phyloP scores from a whole-genome alignment of 31 red algal genomes.

The Endocladia muricata region DNA sequence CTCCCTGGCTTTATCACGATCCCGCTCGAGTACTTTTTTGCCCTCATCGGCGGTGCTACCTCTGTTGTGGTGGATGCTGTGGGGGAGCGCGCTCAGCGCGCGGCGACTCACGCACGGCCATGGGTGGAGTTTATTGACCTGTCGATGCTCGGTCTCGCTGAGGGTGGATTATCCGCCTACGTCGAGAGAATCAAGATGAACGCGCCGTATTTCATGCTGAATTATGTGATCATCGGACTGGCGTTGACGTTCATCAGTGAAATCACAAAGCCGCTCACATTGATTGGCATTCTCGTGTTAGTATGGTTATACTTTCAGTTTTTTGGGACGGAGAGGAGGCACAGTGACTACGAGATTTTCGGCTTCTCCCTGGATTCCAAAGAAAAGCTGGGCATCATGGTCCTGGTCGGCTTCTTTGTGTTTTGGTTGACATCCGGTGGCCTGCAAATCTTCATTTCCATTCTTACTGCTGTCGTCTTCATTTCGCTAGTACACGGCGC shows the following conservation, averaged over 20 bases:
- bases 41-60: conserved; percentile 15
- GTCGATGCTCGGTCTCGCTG: conserved; percentile 31
- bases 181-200: conserved; percentile 46
- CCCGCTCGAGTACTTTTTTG: conserved; percentile 26
- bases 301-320: conserved; percentile 62
- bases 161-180: conserved; percentile 26
- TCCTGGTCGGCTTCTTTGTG: conserved; percentile 30
- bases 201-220: conserved; percentile 48
- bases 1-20: conserved; percentile 28
- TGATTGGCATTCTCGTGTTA: conserved; percentile 28
- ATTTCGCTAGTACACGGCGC: conserved; percentile 34
- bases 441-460: conserved; percentile 40
- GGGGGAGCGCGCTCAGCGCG: conserved; percentile 7
- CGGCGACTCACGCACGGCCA: conserved; percentile 41
- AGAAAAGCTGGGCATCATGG: conserved; percentile 56
- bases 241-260: conserved; percentile 22
- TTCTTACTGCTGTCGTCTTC: conserved; percentile 28
- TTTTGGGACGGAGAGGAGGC: conserved; percentile 41
- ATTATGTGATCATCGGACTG: conserved; percentile 52
- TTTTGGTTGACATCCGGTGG: conserved; percentile 64
- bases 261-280: conserved; percentile 38
- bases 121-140: conserved; percentile 70
- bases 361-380: conserved; percentile 35
- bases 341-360: conserved; percentile 25
- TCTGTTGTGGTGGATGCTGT: background rate